Evolutionary conservation across 192 early-diverging fungal genomes (phyloP), one percentile per base, ranked within the genome.

Genomic region (Entomortierella parvispora): DNA sequence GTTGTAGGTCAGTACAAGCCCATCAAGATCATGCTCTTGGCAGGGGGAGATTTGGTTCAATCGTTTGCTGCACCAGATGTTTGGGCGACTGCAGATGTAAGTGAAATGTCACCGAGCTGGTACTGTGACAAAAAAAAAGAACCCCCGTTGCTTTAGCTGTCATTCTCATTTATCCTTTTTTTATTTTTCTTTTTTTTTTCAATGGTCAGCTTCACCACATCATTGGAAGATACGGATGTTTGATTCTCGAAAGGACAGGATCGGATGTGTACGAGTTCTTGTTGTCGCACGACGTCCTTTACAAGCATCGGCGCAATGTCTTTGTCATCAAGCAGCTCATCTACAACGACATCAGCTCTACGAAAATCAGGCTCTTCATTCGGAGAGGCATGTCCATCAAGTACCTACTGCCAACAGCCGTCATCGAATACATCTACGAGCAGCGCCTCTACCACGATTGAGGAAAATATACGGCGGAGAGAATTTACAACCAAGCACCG

Each of bases 331-430:
- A 98, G 76, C 97, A 98, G 78, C 87, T 96, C 64, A 96, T 99
- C 50, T 91, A 96, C 81, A 99, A 98, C 65, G 98, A 99, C 74
- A 98, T 98, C 57, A 94, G 91, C 67, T 98, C 96, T 7, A 98
- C 97, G 23, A 97, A 98, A 81, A 94, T 99, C 43, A 87, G 94
- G 89, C 83, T 98, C 22, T 97, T 99, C 84, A 90, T 99, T 61
- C 94, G 93, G 71, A 87, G 96, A 22, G 90, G 88, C 33, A 95
- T 98, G 93, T 95, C 93, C 14, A 95, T 97, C 83, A 95, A 95
- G 64, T 98, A 99, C 69, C 83, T 99, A 9, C 80, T 97, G 4
- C 97, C 96, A 18, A 92, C 96, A 47, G 87, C 92, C 2, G 96
- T 99, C 7, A 91, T 98, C 65, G 87, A 92, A 18, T 97, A 99